Percentiles rank a stretch among this genome's conserved stretches.
Conservation (phyloP, 1,139 yeast genomes). For the Kluyveromyces sp. region DNA sequence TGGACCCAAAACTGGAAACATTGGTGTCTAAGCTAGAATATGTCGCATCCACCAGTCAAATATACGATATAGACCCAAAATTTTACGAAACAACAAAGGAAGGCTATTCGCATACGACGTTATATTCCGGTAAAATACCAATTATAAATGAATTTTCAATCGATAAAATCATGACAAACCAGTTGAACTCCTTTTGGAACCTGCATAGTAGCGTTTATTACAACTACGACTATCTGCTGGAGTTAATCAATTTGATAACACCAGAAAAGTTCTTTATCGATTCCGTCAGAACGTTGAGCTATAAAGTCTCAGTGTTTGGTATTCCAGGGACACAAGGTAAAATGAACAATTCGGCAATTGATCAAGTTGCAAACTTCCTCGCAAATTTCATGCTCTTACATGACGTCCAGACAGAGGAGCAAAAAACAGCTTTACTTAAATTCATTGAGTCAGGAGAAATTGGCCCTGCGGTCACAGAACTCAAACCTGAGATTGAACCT, state of each 20-base stretch:
- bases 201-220: slow-evolving; percentile 32
- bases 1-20: slow-evolving; percentile 23
- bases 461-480: slow-evolving; percentile 5
- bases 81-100: slow-evolving; percentile 18
- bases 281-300: slow-evolving; percentile 23
- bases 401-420: slow-evolving; percentile 23
- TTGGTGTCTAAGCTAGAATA: slow-evolving; percentile 22
- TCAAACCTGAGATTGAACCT: slow-evolving; percentile 14
- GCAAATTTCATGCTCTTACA: slow-evolving; percentile 28
- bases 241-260: slow-evolving; percentile 24
- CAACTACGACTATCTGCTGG: slow-evolving; percentile 28
- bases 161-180: slow-evolving; percentile 30
- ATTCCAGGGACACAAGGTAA: slow-evolving; percentile 23
- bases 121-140: slow-evolving; percentile 22
- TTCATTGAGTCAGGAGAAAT: slow-evolving; percentile 17
- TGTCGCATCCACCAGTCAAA: slow-evolving; percentile 21
- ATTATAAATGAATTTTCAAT: slow-evolving; percentile 27
- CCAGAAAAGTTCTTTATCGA: slow-evolving; percentile 26
- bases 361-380: slow-evolving; percentile 25
- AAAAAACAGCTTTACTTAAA: slow-evolving; percentile 21
- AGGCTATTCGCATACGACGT: slow-evolving; percentile 25
- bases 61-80: slow-evolving; percentile 28
- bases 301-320: slow-evolving; percentile 23
- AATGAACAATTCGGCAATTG: slow-evolving; percentile 20
- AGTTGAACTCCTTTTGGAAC: slow-evolving; percentile 32